Evolutionary conservation across 2,329 filamentous ascomycete species (phyloP).

Genomic region (Sarocladium brachiariae): DNA sequence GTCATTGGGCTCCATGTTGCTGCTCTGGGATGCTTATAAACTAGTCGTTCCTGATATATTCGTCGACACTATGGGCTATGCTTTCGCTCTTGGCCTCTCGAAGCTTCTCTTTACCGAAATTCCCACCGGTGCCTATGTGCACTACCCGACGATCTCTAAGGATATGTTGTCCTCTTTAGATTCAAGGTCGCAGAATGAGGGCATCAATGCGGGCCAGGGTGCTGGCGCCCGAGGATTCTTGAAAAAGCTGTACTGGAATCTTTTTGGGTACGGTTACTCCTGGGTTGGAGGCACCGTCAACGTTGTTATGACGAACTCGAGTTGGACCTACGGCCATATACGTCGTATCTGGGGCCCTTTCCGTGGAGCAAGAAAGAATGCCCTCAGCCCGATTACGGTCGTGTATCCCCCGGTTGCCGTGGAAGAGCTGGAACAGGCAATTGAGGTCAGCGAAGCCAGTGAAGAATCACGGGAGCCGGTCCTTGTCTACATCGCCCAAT

Average conservation of each 20-base stretch:
- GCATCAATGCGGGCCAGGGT: slow-evolving; percentile 79
- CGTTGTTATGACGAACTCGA: slow-evolving; percentile 95
- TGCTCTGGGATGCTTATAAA: slow-evolving; percentile 90
- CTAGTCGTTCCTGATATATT: slow-evolving; percentile 89
- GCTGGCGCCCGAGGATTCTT: slow-evolving; percentile 59
- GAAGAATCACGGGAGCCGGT: slow-evolving; percentile 64
- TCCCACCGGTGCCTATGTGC: slow-evolving; percentile 88
- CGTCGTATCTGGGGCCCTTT: slow-evolving; percentile 67
- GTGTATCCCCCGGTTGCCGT: slow-evolving; percentile 93
- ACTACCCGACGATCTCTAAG: slow-evolving; percentile 96
- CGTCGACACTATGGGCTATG: slow-evolving; percentile 97
- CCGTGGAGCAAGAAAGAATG: slow-evolving; percentile 28
- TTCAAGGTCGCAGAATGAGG: slow-evolving; percentile 52
- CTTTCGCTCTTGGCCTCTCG: slow-evolving; percentile 77
- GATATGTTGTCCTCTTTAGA: slow-evolving; percentile 89
- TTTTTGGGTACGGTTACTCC: slow-evolving; percentile 78
- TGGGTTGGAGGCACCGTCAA: slow-evolving; percentile 78
- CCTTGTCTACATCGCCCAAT: slow-evolving; percentile 92
- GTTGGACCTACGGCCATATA: slow-evolving; percentile 85
- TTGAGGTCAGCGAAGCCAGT: slow-evolving; percentile 63
- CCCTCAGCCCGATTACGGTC: slow-evolving; percentile 55
- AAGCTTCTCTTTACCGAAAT: slow-evolving; percentile 75
- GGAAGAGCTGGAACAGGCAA: slow-evolving; percentile 67
- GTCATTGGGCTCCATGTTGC: slow-evolving; percentile 76
- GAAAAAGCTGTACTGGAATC: slow-evolving; percentile 80